A percentile compares a stretch with the other conserved stretches of the same genome.
phyloP scores from a whole-genome alignment of 805 yeast genomes.

The Ascoidea tarda region DNA sequence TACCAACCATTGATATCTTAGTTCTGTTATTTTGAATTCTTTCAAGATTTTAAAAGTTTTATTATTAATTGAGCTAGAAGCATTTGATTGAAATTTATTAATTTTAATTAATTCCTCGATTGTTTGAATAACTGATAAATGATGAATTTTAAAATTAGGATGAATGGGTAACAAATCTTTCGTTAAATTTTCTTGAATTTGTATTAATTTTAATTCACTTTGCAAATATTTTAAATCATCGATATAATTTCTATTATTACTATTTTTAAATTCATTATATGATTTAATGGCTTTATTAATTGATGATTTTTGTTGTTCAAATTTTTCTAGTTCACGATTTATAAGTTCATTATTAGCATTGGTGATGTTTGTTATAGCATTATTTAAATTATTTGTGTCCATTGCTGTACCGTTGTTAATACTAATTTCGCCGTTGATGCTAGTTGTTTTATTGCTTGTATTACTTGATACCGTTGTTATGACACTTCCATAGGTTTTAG shows the following conservation, averaged over 20 bases:
- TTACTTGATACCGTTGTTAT: neutral
- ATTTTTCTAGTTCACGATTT: neutral
- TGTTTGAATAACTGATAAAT: slow-evolving; percentile 33
- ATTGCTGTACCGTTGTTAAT: slow-evolving; percentile 19
- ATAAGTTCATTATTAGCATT: slow-evolving; percentile 5
- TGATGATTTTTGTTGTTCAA: slow-evolving; percentile 13
- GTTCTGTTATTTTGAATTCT: slow-evolving; percentile 42
- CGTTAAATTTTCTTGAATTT: slow-evolving; percentile 28
- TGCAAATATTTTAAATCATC: slow-evolving; percentile 26
- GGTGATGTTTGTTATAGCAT: neutral
- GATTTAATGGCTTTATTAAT: slow-evolving; percentile 16
- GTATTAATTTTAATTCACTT: slow-evolving; percentile 28
- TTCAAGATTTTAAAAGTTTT: slow-evolving; percentile 33
- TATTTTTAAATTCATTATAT: slow-evolving; percentile 19
- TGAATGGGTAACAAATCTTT: slow-evolving; percentile 9
- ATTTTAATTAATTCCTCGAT: slow-evolving; percentile 28
- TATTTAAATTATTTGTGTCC: no score
- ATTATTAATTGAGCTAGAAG: slow-evolving; percentile 12
- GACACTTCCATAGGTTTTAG: neutral
- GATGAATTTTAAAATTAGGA: slow-evolving; percentile 25
- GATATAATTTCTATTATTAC: slow-evolving; percentile 12
- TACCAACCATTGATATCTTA: slow-evolving; percentile 39
- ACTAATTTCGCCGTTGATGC: slow-evolving; percentile 17
- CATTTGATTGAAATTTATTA: slow-evolving; percentile 24
- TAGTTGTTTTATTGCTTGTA: slow-evolving; percentile 1